Evolutionary conservation across 768 basidiomycete species (phyloP).

Genomic region (Boletus bicolor): DNA sequence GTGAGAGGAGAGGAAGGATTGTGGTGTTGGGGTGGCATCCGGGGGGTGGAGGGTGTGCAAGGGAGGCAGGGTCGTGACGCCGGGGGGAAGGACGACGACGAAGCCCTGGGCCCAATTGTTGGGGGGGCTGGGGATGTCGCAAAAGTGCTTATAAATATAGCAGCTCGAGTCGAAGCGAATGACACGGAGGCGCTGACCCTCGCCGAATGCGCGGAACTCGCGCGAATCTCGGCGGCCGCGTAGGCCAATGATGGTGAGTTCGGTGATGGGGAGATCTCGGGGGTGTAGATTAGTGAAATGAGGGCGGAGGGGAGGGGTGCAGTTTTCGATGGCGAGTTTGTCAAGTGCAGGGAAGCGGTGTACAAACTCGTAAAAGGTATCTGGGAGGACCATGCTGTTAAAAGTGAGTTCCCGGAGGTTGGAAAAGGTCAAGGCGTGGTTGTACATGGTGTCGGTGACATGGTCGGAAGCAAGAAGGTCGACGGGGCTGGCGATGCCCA

Average conservation of each 20-base stretch:
- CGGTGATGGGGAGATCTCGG: conserved; percentile 40
- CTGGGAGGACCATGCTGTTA: conserved; percentile 36
- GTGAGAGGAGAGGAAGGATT: conserved; percentile 6
- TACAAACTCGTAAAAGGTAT: conserved; percentile 34
- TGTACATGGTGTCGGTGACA: conserved; percentile 21
- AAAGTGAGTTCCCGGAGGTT: conserved; percentile 39
- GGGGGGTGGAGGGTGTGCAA: conserved; percentile 12
- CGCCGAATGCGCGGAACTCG: conserved; percentile 33
- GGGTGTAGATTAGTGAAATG: conserved; percentile 26
- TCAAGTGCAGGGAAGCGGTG: conserved; percentile 37
- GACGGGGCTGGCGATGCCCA: conserved; percentile 15
- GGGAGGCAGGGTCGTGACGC: neutral
- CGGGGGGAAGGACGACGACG: conserved; percentile 8
- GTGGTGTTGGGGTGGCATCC: neutral
- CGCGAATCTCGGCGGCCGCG: conserved; percentile 28
- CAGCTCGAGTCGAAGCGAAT: conserved; percentile 45
- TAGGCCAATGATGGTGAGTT: conserved; percentile 39
- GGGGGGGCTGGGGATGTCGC: neutral
- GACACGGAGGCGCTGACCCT: conserved; percentile 35
- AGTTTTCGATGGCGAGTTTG: conserved; percentile 41
- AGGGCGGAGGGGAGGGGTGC: conserved; percentile 25
- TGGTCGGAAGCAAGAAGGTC: conserved; percentile 22
- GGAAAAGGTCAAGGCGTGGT: conserved; percentile 24
- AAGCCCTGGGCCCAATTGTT: conserved; percentile 18
- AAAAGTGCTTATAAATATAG: conserved; percentile 35